phyloP scores from a whole-genome alignment of 2,329 filamentous ascomycete genomes.

The Botrytis porri region DNA sequence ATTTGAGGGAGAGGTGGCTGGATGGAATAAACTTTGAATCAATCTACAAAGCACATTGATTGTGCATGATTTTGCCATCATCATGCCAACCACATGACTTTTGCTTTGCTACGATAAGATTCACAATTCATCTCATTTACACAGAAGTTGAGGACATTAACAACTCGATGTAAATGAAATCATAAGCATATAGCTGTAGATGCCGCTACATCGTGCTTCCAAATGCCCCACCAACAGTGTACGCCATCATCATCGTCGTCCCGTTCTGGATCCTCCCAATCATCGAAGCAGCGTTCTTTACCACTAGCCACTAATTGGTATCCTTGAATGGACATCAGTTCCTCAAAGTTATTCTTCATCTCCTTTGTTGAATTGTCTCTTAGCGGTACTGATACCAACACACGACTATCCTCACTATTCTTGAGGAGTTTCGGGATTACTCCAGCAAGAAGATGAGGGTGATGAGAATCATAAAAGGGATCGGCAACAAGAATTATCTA shows the following conservation, averaged over 20 bases:
- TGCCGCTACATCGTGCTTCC: constrained; percentile 1
- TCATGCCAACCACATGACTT: constrained; percentile 1
- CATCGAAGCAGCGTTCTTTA: constrained; percentile 13
- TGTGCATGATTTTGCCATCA: not conserved
- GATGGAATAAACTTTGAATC: not conserved
- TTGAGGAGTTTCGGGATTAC: constrained; percentile 69
- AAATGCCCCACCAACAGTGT: constrained; percentile 22
- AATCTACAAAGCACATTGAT: not conserved
- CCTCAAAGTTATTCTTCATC: constrained; percentile 11
- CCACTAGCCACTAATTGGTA: constrained; percentile 8
- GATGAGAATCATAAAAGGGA: constrained; percentile 79
- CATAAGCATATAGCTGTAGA: not conserved
- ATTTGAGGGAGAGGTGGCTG: not conserved
- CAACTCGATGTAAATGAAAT: not conserved
- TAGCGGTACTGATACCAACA: constrained; percentile 77
- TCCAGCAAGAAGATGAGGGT: constrained; percentile 70
- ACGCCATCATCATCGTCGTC: constrained; percentile 12
- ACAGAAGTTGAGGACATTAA: not conserved
- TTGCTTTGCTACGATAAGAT: constrained; percentile 1
- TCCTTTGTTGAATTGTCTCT: constrained; percentile 61
- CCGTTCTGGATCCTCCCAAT: constrained; percentile 14
- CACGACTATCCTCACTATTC: constrained; percentile 52
- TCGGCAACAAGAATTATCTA: constrained; percentile 82
- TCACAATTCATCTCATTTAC: not conserved
- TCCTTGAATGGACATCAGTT: not conserved